Evolutionary conservation across 176 grass and related monocot species (phyloP), one percentile per base, ranked within the genome.

Genomic region (Eragrostis nindensis): DNA sequence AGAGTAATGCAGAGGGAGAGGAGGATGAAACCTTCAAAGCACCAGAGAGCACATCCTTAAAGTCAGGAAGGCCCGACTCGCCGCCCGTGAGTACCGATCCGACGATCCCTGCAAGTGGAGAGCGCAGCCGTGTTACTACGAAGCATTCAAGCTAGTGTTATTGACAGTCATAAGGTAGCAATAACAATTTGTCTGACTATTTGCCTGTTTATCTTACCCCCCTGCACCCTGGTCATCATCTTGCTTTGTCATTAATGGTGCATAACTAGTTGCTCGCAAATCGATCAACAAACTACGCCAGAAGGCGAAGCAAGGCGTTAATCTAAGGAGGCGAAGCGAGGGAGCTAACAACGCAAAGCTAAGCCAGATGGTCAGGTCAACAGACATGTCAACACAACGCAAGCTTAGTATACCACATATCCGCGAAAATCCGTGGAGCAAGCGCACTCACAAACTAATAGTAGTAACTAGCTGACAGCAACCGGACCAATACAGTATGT

Each of bases 61-160:
- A 46, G 40, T 81, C 77, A 2, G 82, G 78, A 55, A 85, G 82
- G 64, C 61, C 21, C 6, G 40, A 43, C n/a, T 82, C 87, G 12
- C 82, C 87, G 39, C 82, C 57, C 11, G 77, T 77, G 47, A 89
- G 71, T 41, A 89, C 8, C 32, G 87, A 66, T 59, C 87, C 87
- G 1, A 85, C 24, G 27, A 89, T 77, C 39, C 87, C 87, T 89
- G 87, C 82, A 70, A 54, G 18, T 30, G 46, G 61, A 26, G 36
- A 39, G 62, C 11, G 0, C 2, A 48, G 16, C 17, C 14, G 32
- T 54, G 63, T 42, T 38, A 55, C 47, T 10, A 49, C 14, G 19
- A 50, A 52, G 18, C 18, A 67, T 15, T 18, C 11, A 7, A 53
- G 13, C 19, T 39, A 66, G 62, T 19, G 1, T 9, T n/a, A 3